Evolutionary conservation across 2,329 filamentous ascomycete species (phyloP).

Genomic region (Trichoderma sp.): DNA sequence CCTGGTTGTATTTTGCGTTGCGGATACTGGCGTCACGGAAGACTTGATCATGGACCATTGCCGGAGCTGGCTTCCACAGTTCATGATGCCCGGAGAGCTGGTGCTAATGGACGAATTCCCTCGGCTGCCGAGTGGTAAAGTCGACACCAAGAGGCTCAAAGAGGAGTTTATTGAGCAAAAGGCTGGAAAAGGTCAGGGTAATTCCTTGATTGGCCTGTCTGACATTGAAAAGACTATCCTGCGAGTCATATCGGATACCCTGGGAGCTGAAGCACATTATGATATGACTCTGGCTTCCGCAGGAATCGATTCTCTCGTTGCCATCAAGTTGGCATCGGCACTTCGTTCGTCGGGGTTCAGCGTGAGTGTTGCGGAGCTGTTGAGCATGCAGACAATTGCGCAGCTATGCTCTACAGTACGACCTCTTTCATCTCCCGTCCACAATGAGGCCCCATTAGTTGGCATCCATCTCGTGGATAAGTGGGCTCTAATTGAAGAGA

Average conservation of each 20-base stretch:
- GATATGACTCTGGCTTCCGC: conserved; percentile 47
- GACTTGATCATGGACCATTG: conserved; percentile 58
- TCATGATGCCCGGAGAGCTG: conserved; percentile 79
- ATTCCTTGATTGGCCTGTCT: conserved; percentile 20
- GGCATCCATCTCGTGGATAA: conserved; percentile 25
- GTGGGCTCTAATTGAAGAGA: conserved; percentile 23
- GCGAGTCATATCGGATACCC: conserved; percentile 39
- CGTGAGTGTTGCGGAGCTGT: conserved; percentile 58
- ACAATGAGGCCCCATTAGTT: background rate
- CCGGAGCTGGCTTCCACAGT: conserved; percentile 71
- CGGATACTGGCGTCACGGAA: conserved; percentile 40
- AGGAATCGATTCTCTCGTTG: conserved; percentile 62
- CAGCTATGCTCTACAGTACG: conserved; percentile 28
- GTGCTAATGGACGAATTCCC: conserved; percentile 65
- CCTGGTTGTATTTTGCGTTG: conserved; percentile 72
- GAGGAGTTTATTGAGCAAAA: conserved; percentile 41
- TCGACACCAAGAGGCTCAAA: conserved; percentile 67
- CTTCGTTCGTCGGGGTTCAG: conserved; percentile 57
- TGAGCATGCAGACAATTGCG: conserved; percentile 51
- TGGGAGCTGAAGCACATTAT: conserved; percentile 39
- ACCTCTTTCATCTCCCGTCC: background rate
- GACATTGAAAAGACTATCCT: conserved; percentile 36
- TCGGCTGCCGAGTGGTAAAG: conserved; percentile 77
- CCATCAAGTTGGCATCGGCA: conserved; percentile 56
- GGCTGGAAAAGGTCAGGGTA: background rate